Evolutionary conservation across 1,284 basidiomycete genomes (phyloP).

Genomic region (Hymenochaete sp.): DNA sequence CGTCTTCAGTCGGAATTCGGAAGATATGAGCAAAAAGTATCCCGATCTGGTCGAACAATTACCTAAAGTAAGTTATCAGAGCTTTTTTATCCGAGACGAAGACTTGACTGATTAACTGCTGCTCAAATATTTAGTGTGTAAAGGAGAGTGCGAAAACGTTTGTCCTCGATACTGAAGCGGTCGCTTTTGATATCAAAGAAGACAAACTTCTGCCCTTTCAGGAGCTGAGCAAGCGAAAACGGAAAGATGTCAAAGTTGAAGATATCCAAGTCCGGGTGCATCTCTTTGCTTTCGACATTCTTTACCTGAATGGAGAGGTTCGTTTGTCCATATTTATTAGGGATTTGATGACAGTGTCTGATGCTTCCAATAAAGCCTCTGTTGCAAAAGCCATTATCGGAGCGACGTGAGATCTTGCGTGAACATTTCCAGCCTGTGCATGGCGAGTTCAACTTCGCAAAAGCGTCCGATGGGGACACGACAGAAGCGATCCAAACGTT

Average conservation of each 20-base stretch:
- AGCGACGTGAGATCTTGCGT: slow-evolving; percentile 70
- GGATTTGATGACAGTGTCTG: slow-evolving; percentile 9
- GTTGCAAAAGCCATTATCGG: slow-evolving; percentile 55
- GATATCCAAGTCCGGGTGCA: slow-evolving; percentile 96
- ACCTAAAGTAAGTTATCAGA: slow-evolving; percentile 52
- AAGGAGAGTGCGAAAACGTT: slow-evolving; percentile 78
- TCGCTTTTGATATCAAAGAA: slow-evolving; percentile 85
- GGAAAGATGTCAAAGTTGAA: slow-evolving; percentile 95
- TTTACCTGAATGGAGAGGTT: slow-evolving; percentile 92
- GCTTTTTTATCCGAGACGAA: neutral
- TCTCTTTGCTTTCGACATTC: slow-evolving; percentile 90
- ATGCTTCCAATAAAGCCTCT: slow-evolving; percentile 43
- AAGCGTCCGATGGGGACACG: slow-evolving; percentile 80
- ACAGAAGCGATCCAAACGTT: slow-evolving; percentile 94
- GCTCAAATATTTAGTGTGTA: slow-evolving; percentile 53
- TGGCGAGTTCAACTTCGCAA: slow-evolving; percentile 91
- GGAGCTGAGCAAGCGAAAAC: slow-evolving; percentile 88
- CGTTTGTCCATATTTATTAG: slow-evolving; percentile 22
- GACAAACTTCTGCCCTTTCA: slow-evolving; percentile 93
- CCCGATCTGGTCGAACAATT: slow-evolving; percentile 94
- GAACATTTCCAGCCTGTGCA: slow-evolving; percentile 78
- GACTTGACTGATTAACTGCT: slow-evolving; percentile 12
- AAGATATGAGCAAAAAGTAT: slow-evolving; percentile 99
- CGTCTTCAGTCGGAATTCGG: slow-evolving; percentile 95
- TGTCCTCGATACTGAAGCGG: slow-evolving; percentile 93